Percentiles rank a stretch among this genome's conserved stretches.
Evolutionary conservation across 140 eudicot genomes (phyloP).

Genomic region (Ambrosia hybrid): DNA sequence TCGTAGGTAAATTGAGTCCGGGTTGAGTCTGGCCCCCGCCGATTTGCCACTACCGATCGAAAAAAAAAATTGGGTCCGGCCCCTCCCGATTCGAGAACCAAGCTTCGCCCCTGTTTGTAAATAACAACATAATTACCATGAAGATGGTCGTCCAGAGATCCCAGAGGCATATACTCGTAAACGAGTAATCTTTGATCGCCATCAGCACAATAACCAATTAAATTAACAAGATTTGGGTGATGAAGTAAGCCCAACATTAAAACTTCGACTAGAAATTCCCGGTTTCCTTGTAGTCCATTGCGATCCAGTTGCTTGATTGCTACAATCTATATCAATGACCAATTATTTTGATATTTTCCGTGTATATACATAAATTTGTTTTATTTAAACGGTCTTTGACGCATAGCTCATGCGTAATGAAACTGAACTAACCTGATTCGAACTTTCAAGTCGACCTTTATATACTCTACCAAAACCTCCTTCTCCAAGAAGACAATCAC

Average conservation of each 20-base stretch:
- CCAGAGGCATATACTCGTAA: conserved; percentile 75
- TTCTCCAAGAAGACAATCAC: conserved; percentile 75
- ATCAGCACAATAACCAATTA: conserved; percentile 91
- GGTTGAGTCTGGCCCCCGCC: no score
- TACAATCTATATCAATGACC: conserved; percentile 51
- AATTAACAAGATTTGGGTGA: conserved; percentile 77
- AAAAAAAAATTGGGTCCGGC: no score
- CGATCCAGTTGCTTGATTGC: conserved; percentile 90
- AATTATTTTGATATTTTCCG: background rate
- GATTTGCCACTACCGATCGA: no score
- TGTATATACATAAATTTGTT: no score
- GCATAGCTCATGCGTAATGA: background rate
- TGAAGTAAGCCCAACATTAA: conserved; percentile 80
- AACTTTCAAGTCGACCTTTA: conserved; percentile 76
- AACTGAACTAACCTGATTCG: conserved; percentile 55
- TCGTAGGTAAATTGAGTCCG: no score
- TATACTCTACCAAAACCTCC: conserved; percentile 93
- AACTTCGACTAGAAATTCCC: conserved; percentile 85
- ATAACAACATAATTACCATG: conserved; percentile 46
- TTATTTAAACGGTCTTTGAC: background rate
- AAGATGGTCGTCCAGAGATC: conserved; percentile 83
- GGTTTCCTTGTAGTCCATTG: conserved; percentile 84
- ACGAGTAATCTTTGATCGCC: conserved; percentile 85
- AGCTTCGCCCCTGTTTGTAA: no score
- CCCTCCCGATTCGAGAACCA: no score